phyloP scores from a whole-genome alignment of 768 basidiomycete species.

The Boletellus ananas region DNA sequence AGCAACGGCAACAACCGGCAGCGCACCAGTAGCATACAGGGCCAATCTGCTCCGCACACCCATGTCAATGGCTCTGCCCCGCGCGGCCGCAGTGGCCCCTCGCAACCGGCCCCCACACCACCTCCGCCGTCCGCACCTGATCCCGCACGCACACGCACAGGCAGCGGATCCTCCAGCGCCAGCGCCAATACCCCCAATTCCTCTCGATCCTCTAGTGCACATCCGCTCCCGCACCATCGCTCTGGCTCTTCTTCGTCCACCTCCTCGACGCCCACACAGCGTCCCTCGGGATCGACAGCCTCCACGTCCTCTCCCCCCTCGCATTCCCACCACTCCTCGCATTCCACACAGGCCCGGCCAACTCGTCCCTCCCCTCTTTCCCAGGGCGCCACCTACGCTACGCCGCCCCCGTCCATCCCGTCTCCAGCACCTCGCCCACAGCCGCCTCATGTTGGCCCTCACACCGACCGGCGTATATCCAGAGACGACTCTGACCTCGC shows the following conservation, averaged over 20 bases:
- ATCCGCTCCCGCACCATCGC: slow-evolving; percentile 29
- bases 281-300: slow-evolving; percentile 28
- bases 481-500: slow-evolving; percentile 71
- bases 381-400: slow-evolving; percentile 28
- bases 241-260: slow-evolving; percentile 28
- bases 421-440: slow-evolving; percentile 21
- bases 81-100: slow-evolving; percentile 37
- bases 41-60: slow-evolving; percentile 53
- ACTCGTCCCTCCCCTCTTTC: slow-evolving; percentile 32
- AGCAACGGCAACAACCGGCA: slow-evolving; percentile 39
- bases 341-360: slow-evolving; percentile 28
- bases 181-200: slow-evolving; percentile 9
- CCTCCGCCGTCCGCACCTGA: slow-evolving; percentile 21
- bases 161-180: slow-evolving; percentile 27
- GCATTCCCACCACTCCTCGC: slow-evolving; percentile 26
- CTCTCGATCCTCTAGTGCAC: slow-evolving; percentile 19
- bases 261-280: slow-evolving; percentile 19
- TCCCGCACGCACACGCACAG: slow-evolving; percentile 29
- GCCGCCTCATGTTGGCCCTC: slow-evolving; percentile 42
- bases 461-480: slow-evolving; percentile 72
- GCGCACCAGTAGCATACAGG: slow-evolving; percentile 70
- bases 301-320: slow-evolving; percentile 27
- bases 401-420: slow-evolving; percentile 12
- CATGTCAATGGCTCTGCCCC: slow-evolving; percentile 30
- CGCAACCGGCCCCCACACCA: slow-evolving; percentile 23